Percentiles rank a stretch among this genome's conserved stretches.
These are phyloP conservation scores for Gracilaria gracilis DNA, from an alignment of 23 red algal genomes.

Conservation along the genomic window DNA sequence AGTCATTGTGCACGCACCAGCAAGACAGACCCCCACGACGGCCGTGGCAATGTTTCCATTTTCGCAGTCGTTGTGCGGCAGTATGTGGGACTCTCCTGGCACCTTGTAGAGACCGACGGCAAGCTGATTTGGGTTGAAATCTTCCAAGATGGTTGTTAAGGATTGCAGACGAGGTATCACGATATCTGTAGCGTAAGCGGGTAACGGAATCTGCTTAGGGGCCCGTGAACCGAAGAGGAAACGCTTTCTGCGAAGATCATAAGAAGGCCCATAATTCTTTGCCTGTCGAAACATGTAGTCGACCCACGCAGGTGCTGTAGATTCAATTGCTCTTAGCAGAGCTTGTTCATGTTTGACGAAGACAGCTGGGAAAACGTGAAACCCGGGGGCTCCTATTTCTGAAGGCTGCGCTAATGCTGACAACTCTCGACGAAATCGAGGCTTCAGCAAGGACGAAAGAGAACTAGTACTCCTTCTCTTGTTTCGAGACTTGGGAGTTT, in stretches of 20 bases:
- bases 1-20: constrained; percentile 64
- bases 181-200: constrained; percentile 47
- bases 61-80: constrained; percentile 73
- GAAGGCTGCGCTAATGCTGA: constrained; percentile 10
- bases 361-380: constrained; percentile 41
- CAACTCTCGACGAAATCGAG: neutral
- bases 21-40: constrained; percentile 68
- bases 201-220: constrained; percentile 23
- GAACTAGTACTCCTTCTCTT: neutral
- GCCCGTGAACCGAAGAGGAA: constrained; percentile 47
- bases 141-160: constrained; percentile 5
- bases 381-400: constrained; percentile 32
- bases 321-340: constrained; percentile 33
- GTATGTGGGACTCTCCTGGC: constrained; percentile 49
- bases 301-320: constrained; percentile 15
- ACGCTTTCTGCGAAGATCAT: constrained; percentile 24
- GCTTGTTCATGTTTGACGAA: neutral
- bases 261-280: constrained; percentile 61
- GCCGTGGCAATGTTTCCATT: constrained; percentile 54
- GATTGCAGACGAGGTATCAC: constrained; percentile 49
- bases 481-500: neutral
- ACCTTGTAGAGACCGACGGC: constrained; percentile 42
- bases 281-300: constrained; percentile 46
- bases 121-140: constrained; percentile 65
- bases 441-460: neutral